phyloP scores from a whole-genome alignment of 2,329 filamentous ascomycete genomes.

The Aspergillus melleus region DNA sequence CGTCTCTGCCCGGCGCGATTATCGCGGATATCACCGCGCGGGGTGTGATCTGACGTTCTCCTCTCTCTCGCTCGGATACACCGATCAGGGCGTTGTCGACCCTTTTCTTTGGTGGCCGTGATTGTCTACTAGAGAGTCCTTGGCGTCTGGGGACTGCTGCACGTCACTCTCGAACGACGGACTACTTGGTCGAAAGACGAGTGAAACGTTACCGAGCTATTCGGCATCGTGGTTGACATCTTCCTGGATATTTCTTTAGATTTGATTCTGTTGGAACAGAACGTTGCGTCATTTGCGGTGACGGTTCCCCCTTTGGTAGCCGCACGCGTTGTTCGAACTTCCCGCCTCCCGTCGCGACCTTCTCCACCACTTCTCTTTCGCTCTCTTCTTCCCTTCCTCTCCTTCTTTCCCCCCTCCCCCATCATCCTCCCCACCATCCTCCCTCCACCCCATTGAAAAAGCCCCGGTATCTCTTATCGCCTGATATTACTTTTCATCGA shows the following conservation, averaged over 20 bases:
- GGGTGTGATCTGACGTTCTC: background rate
- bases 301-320: slow-evolving; percentile 10
- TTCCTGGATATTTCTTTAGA: too few species aligned
- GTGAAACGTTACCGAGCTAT: background rate
- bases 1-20: background rate
- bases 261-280: slow-evolving; percentile 12
- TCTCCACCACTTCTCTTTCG: slow-evolving; percentile 25
- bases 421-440: slow-evolving; percentile 20
- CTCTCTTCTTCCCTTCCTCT: slow-evolving; percentile 20
- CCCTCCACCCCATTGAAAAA: slow-evolving; percentile 8
- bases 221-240: background rate
- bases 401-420: slow-evolving; percentile 27
- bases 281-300: slow-evolving; percentile 26
- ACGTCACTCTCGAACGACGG: background rate
- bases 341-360: slow-evolving; percentile 31
- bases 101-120: background rate
- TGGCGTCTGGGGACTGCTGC: background rate
- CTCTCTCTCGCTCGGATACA: background rate
- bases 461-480: slow-evolving; percentile 13
- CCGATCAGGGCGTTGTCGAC: background rate
- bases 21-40: background rate
- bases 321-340: slow-evolving; percentile 30
- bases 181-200: background rate
- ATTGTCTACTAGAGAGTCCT: background rate
- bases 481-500: slow-evolving; percentile 16